Conservation (phyloP, 108 stramenopile species). For the Cylindrotheca fusiformis region DNA sequence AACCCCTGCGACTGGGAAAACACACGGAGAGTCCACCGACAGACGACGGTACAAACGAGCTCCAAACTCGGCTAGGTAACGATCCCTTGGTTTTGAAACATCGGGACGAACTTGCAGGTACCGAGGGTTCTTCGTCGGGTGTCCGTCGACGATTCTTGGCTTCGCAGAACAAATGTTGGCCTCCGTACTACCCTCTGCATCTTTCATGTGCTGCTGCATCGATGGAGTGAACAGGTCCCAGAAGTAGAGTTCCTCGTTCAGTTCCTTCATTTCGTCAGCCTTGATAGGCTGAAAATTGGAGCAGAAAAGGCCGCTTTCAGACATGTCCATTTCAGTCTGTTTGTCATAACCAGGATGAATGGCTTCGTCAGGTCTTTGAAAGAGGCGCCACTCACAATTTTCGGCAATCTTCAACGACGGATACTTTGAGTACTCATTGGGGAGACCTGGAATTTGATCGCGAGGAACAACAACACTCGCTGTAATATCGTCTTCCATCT, state of each 20-base stretch:
- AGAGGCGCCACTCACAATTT: conserved; percentile 59
- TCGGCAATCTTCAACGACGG: conserved; percentile 45
- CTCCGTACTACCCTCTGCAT: conserved; percentile 25
- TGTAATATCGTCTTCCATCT: conserved; percentile 66
- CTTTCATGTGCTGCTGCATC: conserved; percentile 58
- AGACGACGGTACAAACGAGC: conserved; percentile 49
- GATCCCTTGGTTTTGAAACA: conserved; percentile 35
- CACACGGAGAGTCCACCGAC: conserved; percentile 37
- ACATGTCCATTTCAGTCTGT: conserved; percentile 50
- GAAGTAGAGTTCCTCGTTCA: conserved; percentile 51
- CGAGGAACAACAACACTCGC: conserved; percentile 56
- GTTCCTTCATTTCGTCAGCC: conserved; percentile 47
- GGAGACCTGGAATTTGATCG: conserved; percentile 40
- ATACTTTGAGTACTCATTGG: conserved; percentile 38
- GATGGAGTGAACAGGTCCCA: conserved; percentile 52
- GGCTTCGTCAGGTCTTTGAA: conserved; percentile 59
- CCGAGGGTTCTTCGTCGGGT: conserved; percentile 50
- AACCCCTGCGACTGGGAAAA: conserved; percentile 58
- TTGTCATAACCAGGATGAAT: conserved; percentile 53
- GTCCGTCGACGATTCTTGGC: conserved; percentile 45
- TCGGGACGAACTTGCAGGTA: conserved; percentile 60
- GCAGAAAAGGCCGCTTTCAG: conserved; percentile 37
- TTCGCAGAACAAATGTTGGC: conserved; percentile 53
- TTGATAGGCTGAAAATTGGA: conserved; percentile 53
- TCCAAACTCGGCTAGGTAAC: conserved; percentile 52